Evolutionary conservation across 164 flowering plant species (phyloP), one percentile per base, ranked within the genome.

Genomic region (Berberis vulgaris): DNA sequence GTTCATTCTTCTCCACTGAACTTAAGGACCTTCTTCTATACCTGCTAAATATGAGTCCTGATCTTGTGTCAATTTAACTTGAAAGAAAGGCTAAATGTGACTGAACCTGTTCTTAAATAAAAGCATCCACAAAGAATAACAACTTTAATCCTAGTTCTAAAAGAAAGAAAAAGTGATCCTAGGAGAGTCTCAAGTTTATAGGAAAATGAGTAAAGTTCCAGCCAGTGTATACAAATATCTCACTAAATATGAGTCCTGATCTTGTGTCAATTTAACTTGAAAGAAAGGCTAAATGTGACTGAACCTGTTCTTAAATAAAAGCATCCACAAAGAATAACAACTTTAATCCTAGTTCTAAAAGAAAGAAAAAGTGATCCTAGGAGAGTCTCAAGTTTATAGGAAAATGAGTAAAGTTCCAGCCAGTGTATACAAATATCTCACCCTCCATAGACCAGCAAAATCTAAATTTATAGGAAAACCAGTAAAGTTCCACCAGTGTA

Each of bases 11-110:
- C 46, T 64, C 80, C 8, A 61, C 61, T 45, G 69, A 62, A 71
- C 88, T 80, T 44, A 66, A 45, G 62, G 91, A 72, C 71, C 73
- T 86, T 41, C 75, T 73, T 74, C 78, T 85, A 52, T 69, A 69
- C 74, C 98, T 88, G 81, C 72, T 78, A 39, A 41, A 61, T 42
- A 64, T 64, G 56, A 55, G 11, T 46, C 38, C 8, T 52, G 3
- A 11, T 10, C 60, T 13, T 56, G 41, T 44, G 66, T 56, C 47
- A 44, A 41, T 61, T 39, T 26, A 61, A 8, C 50, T 47, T 47
- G 7, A 42, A 8, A 54, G 49, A 5, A 58, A 54, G 46, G 45
- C 7, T 7, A 65, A 45, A 26, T 43, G 50, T 43, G n/a, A 11
- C 7, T 4, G 10, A 47, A 6, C 26, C 26, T 26, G 26, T 26